These are phyloP conservation scores for Phoma sp. DNA, from an alignment of 2,329 filamentous ascomycete genomes.

Conservation along the genomic window DNA sequence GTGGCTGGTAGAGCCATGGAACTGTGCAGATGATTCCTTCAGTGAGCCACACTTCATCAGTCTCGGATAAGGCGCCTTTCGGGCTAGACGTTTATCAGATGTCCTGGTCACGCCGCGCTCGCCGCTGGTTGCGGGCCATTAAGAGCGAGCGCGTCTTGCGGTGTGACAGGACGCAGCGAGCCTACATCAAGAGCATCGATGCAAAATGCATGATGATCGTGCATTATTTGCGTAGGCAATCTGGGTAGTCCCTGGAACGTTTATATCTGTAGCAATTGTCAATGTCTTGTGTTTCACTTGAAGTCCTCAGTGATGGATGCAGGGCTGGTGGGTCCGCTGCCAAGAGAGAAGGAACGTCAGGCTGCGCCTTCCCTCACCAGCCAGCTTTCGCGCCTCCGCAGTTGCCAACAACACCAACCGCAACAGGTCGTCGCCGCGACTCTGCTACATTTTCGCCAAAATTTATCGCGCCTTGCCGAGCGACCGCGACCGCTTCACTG, in stretches of 20 bases:
- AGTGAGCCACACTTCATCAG: constrained; percentile 18
- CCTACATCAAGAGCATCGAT: neutral
- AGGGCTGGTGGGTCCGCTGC: neutral
- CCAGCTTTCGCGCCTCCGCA: constrained; percentile 4
- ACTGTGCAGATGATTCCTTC: constrained; percentile 7
- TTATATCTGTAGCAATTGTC: neutral
- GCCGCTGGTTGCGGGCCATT: constrained; percentile 14
- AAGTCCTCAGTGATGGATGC: neutral
- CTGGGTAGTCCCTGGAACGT: neutral
- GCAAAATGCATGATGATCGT: neutral
- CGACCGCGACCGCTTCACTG: constrained; percentile 21
- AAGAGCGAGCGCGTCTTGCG: constrained; percentile 9
- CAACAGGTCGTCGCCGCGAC: constrained; percentile 10
- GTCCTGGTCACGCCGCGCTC: constrained; percentile 14
- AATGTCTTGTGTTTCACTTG: neutral
- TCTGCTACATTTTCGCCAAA: neutral
- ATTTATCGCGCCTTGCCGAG: constrained; percentile 7
- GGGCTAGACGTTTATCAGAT: constrained; percentile 12
- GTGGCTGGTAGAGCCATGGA: constrained; percentile 10
- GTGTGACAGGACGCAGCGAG: constrained; percentile 4
- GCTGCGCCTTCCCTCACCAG: constrained; percentile 11
- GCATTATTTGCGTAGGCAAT: neutral
- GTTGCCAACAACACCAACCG: constrained; percentile 8
- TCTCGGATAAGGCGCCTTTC: constrained; percentile 15
- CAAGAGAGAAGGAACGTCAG: constrained; percentile 15